These are phyloP conservation scores for Spathaspora gorwiae DNA, from an alignment of 805 yeast species.

Conservation along the genomic window DNA sequence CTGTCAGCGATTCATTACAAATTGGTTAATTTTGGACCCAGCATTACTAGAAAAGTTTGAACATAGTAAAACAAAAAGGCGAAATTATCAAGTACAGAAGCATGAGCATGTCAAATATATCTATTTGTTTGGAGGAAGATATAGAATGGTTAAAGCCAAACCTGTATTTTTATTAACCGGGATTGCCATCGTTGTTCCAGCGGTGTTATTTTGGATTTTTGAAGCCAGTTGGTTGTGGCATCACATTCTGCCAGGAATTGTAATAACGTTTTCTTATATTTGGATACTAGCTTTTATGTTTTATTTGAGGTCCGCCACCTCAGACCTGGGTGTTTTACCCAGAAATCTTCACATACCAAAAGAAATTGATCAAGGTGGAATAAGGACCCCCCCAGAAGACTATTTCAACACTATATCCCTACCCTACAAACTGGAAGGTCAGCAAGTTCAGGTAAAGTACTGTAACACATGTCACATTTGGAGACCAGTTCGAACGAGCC, in stretches of 20 bases:
- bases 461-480: constrained; percentile 54
- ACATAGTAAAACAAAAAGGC: background rate
- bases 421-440: constrained; percentile 35
- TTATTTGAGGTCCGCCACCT: constrained; percentile 43
- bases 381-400: constrained; percentile 47
- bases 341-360: constrained; percentile 55
- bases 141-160: constrained; percentile 39
- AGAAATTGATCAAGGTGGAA: constrained; percentile 11
- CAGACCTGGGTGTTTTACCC: constrained; percentile 72
- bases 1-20: constrained; percentile 15
- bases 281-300: constrained; percentile 49
- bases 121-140: constrained; percentile 64
- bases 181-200: constrained; percentile 35
- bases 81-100: constrained; percentile 42
- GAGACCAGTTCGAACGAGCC: constrained; percentile 68
- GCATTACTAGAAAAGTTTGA: constrained; percentile 5
- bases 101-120: constrained; percentile 31
- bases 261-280: constrained; percentile 53
- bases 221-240: constrained; percentile 55
- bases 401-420: constrained; percentile 47
- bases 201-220: constrained; percentile 47
- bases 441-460: constrained; percentile 44
- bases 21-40: constrained; percentile 28
- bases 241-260: constrained; percentile 49
- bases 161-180: constrained; percentile 39